These are phyloP conservation scores for Lactarius sanguifluus DNA, from an alignment of 768 basidiomycete genomes.

Conservation along the genomic window DNA sequence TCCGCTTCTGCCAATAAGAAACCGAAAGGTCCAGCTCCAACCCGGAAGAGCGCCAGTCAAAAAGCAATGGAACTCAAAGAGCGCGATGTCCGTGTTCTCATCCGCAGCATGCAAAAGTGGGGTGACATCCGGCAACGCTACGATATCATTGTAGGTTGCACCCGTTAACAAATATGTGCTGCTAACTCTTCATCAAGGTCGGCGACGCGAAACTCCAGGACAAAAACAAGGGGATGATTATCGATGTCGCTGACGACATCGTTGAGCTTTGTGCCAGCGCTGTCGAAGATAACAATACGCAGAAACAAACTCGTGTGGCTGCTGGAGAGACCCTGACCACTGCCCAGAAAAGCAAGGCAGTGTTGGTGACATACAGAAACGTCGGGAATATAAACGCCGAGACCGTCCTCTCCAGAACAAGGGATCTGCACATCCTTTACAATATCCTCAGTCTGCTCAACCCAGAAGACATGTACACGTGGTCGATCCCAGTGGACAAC, in stretches of 20 bases:
- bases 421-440: slow-evolving; percentile 86
- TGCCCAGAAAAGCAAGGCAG: slow-evolving; percentile 95
- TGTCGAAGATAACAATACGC: slow-evolving; percentile 79
- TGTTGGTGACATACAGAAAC: slow-evolving; percentile 85
- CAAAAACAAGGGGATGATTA: slow-evolving; percentile 92
- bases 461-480: slow-evolving; percentile 68
- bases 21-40: slow-evolving; percentile 65
- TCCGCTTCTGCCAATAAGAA: slow-evolving; percentile 67
- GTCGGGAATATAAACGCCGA: slow-evolving; percentile 97
- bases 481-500: slow-evolving; percentile 88
- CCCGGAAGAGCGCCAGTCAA: slow-evolving; percentile 88
- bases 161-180: slow-evolving; percentile 14
- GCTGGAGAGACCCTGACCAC: slow-evolving; percentile 88
- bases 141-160: slow-evolving; percentile 80
- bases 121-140: slow-evolving; percentile 95
- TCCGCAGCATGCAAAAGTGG: slow-evolving; percentile 95
- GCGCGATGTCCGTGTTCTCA: slow-evolving; percentile 92
- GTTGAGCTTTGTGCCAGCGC: slow-evolving; percentile 81
- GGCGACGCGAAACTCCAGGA: slow-evolving; percentile 85
- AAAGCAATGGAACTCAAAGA: slow-evolving; percentile 97
- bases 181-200: slow-evolving; percentile 50
- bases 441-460: slow-evolving; percentile 68
- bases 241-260: slow-evolving; percentile 90
- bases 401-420: slow-evolving; percentile 86
- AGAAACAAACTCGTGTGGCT: slow-evolving; percentile 71